These are phyloP conservation scores for Penicillium daleae DNA, from an alignment of 495 filamentous ascomycete genomes.

Conservation along the genomic window DNA sequence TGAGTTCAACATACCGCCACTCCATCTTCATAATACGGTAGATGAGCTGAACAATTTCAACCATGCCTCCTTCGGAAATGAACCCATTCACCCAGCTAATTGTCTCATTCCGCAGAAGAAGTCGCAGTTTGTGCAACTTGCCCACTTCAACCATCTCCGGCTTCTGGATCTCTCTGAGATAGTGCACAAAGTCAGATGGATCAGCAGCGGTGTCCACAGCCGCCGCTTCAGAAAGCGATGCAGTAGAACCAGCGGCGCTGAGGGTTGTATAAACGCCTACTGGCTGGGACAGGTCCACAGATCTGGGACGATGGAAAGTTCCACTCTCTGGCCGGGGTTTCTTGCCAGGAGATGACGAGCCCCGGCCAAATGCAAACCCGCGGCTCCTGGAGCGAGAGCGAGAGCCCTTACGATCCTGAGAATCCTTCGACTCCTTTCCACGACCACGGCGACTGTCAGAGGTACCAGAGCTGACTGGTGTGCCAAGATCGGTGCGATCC, in stretches of 20 bases:
- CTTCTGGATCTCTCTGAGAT: constrained; percentile 74
- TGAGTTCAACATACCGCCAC: constrained; percentile 73
- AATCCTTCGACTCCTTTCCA: constrained; percentile 45
- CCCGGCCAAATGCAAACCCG: constrained; percentile 75
- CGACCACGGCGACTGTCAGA: constrained; percentile 48
- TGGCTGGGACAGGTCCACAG: constrained; percentile 46
- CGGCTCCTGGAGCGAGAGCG: constrained; percentile 69
- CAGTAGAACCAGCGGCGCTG: constrained; percentile 44
- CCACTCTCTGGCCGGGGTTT: constrained; percentile 54
- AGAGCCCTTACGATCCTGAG: constrained; percentile 55
- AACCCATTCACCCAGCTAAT: constrained; percentile 94
- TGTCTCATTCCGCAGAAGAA: constrained; percentile 91
- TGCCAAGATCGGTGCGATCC: constrained; percentile 69
- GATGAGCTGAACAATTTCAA: constrained; percentile 82
- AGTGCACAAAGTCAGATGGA: constrained; percentile 81
- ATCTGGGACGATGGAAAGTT: constrained; percentile 47
- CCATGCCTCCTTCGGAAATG: constrained; percentile 86
- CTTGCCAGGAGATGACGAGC: constrained; percentile 60
- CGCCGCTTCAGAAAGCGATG: constrained; percentile 46
- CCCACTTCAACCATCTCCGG: constrained; percentile 89
- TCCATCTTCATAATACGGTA: constrained; percentile 92
- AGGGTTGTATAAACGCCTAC: constrained; percentile 53
- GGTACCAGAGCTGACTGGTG: constrained; percentile 39
- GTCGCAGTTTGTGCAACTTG: constrained; percentile 87
- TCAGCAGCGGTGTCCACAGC: constrained; percentile 53